A percentile compares a stretch with the other conserved stretches of the same genome.
Conservation (phyloP, 2,329 filamentous ascomycete species). For the Gaeumannomyces tritici region DNA sequence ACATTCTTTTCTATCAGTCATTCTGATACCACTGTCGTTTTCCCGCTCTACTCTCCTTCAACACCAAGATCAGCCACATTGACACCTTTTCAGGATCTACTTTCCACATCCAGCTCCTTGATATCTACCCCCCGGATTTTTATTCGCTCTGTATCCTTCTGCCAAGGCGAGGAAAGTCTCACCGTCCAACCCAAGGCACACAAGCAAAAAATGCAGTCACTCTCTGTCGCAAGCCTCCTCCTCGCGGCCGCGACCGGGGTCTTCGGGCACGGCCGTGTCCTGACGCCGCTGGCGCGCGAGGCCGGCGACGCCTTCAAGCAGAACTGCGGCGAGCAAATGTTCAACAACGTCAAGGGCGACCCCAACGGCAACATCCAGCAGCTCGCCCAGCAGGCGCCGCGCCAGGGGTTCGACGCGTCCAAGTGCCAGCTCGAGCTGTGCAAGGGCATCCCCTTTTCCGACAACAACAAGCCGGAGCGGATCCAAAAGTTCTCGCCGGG, state of each 20-base stretch:
- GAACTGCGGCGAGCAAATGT: slow-evolving; percentile 44
- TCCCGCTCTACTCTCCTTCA: not conserved
- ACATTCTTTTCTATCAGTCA: not conserved
- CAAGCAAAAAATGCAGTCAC: slow-evolving; percentile 10
- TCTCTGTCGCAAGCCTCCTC: slow-evolving; percentile 9
- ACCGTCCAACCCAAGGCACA: not conserved
- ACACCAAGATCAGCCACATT: not conserved
- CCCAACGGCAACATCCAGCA: slow-evolving; percentile 48
- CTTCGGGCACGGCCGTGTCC: slow-evolving; percentile 43
- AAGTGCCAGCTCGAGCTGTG: slow-evolving; percentile 44
- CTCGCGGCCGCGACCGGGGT: slow-evolving; percentile 30
- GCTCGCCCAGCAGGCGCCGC: slow-evolving; percentile 35
- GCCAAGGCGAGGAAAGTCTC: too few species aligned
- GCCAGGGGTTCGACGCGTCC: slow-evolving; percentile 37
- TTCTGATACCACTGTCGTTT: not conserved
- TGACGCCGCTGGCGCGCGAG: slow-evolving; percentile 33
- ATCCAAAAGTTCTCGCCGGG: slow-evolving; percentile 41
- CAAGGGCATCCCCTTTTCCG: slow-evolving; percentile 48
- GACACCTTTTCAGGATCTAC: not conserved
- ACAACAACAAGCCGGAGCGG: slow-evolving; percentile 35
- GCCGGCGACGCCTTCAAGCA: slow-evolving; percentile 39
- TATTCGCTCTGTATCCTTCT: too few species aligned
- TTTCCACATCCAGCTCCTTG: not conserved
- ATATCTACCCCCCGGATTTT: not conserved
- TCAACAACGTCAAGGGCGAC: slow-evolving; percentile 41